Evolutionary conservation across 805 yeast species (phyloP), one percentile per base, ranked within the genome.

Genomic region (Pachysolen tannophilus): DNA sequence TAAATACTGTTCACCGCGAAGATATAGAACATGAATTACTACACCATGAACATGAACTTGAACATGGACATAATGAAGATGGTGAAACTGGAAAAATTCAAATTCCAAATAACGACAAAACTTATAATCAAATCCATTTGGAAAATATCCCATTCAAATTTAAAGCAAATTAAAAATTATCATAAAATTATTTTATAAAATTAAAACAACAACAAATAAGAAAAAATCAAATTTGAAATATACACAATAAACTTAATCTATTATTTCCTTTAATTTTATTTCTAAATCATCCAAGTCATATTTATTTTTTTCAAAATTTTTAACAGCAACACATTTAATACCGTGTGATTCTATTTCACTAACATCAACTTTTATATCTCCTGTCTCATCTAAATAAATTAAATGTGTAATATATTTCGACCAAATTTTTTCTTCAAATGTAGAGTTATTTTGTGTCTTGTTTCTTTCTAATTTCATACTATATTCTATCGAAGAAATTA

Each of bases 21-120:
- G 97, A 87, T 53, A 72, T 82, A 7, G 95, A 85, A 52, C 83
- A 87, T 55, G 97, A 87, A 52, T 61, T 83, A 37, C 65, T 84
- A 42, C 92, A 81, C 52, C 95, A 84, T 53, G 84, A 80, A 45
- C 92, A 83, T 53, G 95, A 83, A 51, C 79, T 83, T 35, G 92
- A 81, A 43, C 82, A 73, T 46, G 54, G 63, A 59, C 46, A 38
- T 7, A 38, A 35, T 8, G 62, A 54, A 43, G 50, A 46, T 41
- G 57, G 58, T 8, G 63, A 55, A 44, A 50, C 47, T 42, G 57
- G 59, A 14, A 55, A 56, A 39, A 50, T 54, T 16, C 55, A 61
- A 3, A 61, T 59, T 8, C 49, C 57, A 8, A 56, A 62, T 2
- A 63, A 58, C 38, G 58, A 55, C 35, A 61, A 65, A 43, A 48